Conservation (phyloP, 306 rosid species). For the Quercus suber region DNA sequence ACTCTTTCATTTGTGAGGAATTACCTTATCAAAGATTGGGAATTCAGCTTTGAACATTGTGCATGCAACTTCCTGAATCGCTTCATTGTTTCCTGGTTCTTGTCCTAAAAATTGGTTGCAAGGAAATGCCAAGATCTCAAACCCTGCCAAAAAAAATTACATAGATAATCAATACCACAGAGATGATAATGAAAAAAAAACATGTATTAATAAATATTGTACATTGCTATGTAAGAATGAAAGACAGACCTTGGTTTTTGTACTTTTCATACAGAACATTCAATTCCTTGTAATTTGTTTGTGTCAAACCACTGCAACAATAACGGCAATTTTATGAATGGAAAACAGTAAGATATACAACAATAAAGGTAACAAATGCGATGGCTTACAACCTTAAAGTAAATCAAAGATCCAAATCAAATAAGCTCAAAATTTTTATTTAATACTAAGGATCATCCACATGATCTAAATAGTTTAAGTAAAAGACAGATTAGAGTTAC, state of each 20-base stretch:
- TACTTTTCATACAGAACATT: constrained; percentile 65
- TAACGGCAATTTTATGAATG: background rate
- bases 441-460: background rate
- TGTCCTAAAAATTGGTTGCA: constrained; percentile 90
- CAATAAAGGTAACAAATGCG: background rate
- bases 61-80: constrained; percentile 72
- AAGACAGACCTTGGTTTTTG: constrained; percentile 64
- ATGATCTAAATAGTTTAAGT: background rate
- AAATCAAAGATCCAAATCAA: background rate
- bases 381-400: background rate
- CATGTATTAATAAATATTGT: background rate
- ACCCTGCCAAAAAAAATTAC: constrained; percentile 32
- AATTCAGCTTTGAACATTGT: constrained; percentile 85
- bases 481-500: background rate
- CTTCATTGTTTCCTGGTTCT: constrained; percentile 83
- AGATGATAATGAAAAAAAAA: background rate
- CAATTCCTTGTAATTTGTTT: constrained; percentile 80
- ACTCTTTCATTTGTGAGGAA: constrained; percentile 17
- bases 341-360: constrained; percentile 4
- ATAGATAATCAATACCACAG: background rate
- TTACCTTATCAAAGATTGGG: constrained; percentile 86
- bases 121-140: constrained; percentile 96
- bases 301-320: constrained; percentile 78
- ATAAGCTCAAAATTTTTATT: background rate
- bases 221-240: background rate